Percentiles rank a stretch among this genome's conserved stretches.
These are phyloP conservation scores for Boechera stricta DNA, from an alignment of 345 rosid species.

Conservation along the genomic window DNA sequence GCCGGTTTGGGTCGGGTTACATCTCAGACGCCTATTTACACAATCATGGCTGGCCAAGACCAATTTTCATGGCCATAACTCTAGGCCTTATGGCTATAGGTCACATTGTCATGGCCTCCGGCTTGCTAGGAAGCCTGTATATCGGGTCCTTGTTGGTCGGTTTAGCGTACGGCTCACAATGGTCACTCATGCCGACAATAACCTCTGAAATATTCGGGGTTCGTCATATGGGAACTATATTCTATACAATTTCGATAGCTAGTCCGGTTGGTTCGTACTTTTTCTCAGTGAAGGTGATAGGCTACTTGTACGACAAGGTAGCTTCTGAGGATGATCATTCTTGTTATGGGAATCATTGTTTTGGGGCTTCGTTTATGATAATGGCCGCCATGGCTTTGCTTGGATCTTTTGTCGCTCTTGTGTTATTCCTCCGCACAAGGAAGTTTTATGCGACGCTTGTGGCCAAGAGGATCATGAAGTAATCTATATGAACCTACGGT, in stretches of 20 bases:
- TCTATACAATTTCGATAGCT: constrained; percentile 78
- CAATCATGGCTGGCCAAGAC: constrained; percentile 70
- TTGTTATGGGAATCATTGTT: constrained; percentile 74
- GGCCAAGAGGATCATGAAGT: constrained; percentile 49
- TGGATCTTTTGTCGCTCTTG: constrained; percentile 62
- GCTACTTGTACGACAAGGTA: constrained; percentile 72
- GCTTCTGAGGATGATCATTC: constrained; percentile 51
- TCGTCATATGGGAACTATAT: constrained; percentile 74
- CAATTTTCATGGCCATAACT: constrained; percentile 70
- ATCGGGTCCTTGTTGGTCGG: constrained; percentile 75
- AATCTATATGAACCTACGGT: background rate
- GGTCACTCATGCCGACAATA: constrained; percentile 86
- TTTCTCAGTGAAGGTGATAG: constrained; percentile 85
- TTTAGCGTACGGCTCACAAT: constrained; percentile 77
- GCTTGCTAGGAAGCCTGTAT: constrained; percentile 63
- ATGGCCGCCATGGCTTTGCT: constrained; percentile 64
- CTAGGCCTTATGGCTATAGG: constrained; percentile 61
- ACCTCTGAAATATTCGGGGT: constrained; percentile 77
- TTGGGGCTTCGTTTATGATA: constrained; percentile 73
- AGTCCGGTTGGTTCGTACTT: constrained; percentile 87
- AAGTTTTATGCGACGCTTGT: constrained; percentile 65
- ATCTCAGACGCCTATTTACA: constrained; percentile 72
- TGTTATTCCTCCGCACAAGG: constrained; percentile 64
- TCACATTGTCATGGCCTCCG: constrained; percentile 71
- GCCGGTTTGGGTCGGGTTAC: constrained; percentile 83